phyloP scores from a whole-genome alignment of 441 rosid species.

The Arabidopsis lyrata region DNA sequence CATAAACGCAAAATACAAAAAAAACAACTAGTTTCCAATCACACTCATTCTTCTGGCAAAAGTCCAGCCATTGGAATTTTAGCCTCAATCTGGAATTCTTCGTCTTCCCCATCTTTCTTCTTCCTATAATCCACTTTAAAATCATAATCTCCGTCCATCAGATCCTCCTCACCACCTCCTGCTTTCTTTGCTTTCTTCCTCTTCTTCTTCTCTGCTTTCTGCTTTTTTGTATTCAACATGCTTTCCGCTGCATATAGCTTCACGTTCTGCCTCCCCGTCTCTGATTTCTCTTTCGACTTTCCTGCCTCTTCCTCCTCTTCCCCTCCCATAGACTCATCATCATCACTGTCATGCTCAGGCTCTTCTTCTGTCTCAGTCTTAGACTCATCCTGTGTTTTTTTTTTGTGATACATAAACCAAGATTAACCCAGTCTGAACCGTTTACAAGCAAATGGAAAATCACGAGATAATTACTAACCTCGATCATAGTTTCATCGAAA shows the following conservation, averaged over 20 bases:
- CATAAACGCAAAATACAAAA: conserved; percentile 19
- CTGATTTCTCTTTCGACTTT: conserved; percentile 52
- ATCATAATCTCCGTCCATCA: conserved; percentile 78
- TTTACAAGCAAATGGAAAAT: conserved; percentile 3
- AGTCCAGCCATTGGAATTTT: conserved; percentile 66
- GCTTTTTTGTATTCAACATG: conserved; percentile 72
- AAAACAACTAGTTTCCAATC: not conserved
- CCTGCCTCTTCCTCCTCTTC: conserved; percentile 49
- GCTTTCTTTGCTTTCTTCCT: conserved; percentile 69
- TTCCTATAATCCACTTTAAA: conserved; percentile 77
- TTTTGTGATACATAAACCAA: not conserved
- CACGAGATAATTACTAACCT: conserved; percentile 59
- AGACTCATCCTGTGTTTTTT: conserved; percentile 34
- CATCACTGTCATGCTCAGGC: conserved; percentile 42
- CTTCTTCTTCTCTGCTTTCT: conserved; percentile 79
- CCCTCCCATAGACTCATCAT: conserved; percentile 62
- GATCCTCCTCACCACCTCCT: conserved; percentile 51
- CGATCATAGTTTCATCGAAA: conserved; percentile 77
- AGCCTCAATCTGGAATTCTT: conserved; percentile 33
- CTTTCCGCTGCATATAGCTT: conserved; percentile 73
- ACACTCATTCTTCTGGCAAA: conserved; percentile 53
- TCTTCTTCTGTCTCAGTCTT: conserved; percentile 18
- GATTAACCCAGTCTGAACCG: not conserved
- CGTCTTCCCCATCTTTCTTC: conserved; percentile 60
- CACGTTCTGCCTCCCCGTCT: conserved; percentile 65